These are phyloP conservation scores for Geranium brycei DNA, from an alignment of 345 rosid genomes.

Conservation along the genomic window DNA sequence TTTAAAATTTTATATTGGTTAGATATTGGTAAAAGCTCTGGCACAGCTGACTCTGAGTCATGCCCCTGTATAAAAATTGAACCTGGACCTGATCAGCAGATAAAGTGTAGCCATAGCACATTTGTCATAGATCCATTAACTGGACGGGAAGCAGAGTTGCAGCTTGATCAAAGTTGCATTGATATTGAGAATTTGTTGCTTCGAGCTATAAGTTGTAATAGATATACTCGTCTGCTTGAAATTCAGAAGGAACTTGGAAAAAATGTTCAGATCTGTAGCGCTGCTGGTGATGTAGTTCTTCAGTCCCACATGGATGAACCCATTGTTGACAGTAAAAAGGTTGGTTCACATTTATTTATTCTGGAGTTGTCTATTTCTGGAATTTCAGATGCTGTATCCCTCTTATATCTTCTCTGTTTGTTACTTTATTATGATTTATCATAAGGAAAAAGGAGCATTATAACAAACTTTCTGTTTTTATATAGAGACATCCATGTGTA, in stretches of 20 bases:
- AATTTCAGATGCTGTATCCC: not conserved
- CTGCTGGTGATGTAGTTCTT: conserved; percentile 58
- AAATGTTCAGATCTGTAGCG: conserved; percentile 51
- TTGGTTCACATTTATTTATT: conserved; percentile 14
- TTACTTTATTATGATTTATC: not conserved
- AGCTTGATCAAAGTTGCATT: conserved; percentile 72
- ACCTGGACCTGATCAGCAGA: conserved; percentile 75
- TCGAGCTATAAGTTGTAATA: conserved; percentile 79
- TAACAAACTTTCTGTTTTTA: too few species aligned
- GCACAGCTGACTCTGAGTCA: conserved; percentile 33
- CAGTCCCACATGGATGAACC: conserved; percentile 41
- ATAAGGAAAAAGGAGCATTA: too few species aligned
- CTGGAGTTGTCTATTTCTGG: conserved; percentile 1
- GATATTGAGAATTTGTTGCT: conserved; percentile 81
- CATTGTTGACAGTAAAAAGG: conserved; percentile 38
- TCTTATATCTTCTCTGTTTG: not conserved
- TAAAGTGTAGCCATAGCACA: conserved; percentile 62
- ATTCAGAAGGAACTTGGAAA: conserved; percentile 77
- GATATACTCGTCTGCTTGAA: conserved; percentile 84
- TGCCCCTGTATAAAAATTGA: conserved; percentile 76
- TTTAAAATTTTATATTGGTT: conserved; percentile 77
- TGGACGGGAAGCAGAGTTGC: conserved; percentile 70
- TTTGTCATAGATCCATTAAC: conserved; percentile 76
- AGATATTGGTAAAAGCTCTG: conserved; percentile 53
- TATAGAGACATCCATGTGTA: not conserved